Evolutionary conservation across 1,284 basidiomycete species (phyloP).

Genomic region (Acaromyces ingoldii): DNA sequence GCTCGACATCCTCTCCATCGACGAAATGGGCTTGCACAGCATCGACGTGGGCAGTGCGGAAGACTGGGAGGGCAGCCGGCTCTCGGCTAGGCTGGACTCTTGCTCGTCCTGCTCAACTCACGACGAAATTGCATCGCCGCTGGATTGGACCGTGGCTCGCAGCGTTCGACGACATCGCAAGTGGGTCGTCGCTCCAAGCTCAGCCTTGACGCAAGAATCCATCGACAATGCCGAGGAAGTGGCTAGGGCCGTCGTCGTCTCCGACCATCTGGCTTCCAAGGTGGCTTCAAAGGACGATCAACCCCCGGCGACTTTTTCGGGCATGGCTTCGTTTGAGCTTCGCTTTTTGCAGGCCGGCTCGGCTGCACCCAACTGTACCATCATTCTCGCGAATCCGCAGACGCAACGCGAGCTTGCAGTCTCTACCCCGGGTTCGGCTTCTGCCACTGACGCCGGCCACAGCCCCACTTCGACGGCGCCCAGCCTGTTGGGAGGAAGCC

Average conservation of each 20-base stretch:
- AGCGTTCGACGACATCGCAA: constrained; percentile 26
- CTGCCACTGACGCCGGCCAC: neutral
- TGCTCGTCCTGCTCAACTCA: neutral
- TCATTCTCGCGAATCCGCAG: constrained; percentile 28
- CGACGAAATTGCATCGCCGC: no score
- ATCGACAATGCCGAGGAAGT: neutral
- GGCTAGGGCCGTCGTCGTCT: constrained; percentile 30
- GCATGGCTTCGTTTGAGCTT: constrained; percentile 29
- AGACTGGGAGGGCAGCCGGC: constrained; percentile 38
- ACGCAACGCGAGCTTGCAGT: constrained; percentile 23
- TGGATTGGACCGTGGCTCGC: constrained; percentile 31
- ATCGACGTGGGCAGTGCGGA: constrained; percentile 37
- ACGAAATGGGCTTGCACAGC: constrained; percentile 42
- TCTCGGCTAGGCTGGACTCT: no score
- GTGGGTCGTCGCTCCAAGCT: constrained; percentile 30
- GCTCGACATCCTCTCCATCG: constrained; percentile 39
- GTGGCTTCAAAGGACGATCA: no score
- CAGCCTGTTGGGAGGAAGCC: neutral
- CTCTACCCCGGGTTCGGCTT: constrained; percentile 6
- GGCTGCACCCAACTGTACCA: constrained; percentile 14
- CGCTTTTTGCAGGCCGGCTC: constrained; percentile 21
- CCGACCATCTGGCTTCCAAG: constrained; percentile 22
- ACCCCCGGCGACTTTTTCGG: constrained; percentile 25
- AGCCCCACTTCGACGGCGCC: neutral
- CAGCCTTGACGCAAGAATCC: neutral